Base-by-base conservation (phyloP, 768 basidiomycete species). In the Russula dissimulans region DNA sequence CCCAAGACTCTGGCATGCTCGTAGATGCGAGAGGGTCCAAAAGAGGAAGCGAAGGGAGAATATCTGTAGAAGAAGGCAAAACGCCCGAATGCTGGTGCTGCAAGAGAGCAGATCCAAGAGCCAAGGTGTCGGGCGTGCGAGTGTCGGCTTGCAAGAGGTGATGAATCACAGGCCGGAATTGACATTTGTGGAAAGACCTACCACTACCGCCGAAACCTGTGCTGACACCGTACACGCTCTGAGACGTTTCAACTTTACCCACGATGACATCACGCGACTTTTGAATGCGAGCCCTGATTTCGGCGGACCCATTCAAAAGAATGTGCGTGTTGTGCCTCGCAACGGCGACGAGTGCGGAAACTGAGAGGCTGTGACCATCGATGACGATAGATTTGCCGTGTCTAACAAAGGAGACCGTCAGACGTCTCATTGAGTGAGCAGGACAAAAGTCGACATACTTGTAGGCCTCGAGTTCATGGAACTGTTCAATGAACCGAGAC, bases 141-240 rank as follows among this genome's bases (percentile, higher is more conserved):
- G 90, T 92, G 70, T 91, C 87, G 11, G 91, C 91, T 85, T 64
- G 17, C 26, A 36, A 32, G 43, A 59, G 44, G 59, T 38, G 55
- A 62, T 44, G 39, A 54, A 52, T 26, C 50, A 22, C 54, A 58
- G 59, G 51, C 49, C 14, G 42, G 46, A 39, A 45, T 14, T 31
- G 18, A 41, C 48, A 8, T 9, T 11, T 14, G 43, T 46, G 39
- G 54, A 43, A 48, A 18, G 17, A 56, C 71, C 46, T 59, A 75
- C 86, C 85, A 66, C 85, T 87, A n/a, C 90, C 91, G 43, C 91
- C 91, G 67, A 90, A 94, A 48, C 91, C 91, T 5, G 88, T 89
- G 50, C 87, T 87, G 44, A 93, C 86, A 26, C 91, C 91, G 65
- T 94, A 94, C 18, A 94, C 79, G 64, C 86, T 88, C 54, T 81